Conservation (phyloP, 306 rosid genomes). For the Inga laurina region DNA sequence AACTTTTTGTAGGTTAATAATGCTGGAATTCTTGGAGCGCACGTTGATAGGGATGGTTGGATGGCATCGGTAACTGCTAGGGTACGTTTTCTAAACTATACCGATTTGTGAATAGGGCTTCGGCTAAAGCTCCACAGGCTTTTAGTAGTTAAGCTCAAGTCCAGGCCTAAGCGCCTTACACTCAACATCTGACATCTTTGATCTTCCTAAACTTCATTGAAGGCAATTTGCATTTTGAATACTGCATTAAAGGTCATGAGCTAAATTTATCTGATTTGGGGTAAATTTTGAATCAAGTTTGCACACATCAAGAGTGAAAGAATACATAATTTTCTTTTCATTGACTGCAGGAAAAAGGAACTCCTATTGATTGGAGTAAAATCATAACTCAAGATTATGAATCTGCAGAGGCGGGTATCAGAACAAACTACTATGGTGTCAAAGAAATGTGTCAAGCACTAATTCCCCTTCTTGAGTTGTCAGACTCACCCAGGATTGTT, state of each 20-base stretch:
- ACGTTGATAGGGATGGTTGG: constrained; percentile 19
- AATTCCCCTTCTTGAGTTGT: constrained; percentile 51
- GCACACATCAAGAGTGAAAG: not conserved
- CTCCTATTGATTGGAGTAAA: constrained; percentile 17
- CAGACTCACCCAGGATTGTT: constrained; percentile 55
- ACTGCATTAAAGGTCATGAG: not conserved
- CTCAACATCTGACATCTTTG: not conserved
- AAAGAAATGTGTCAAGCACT: constrained; percentile 46
- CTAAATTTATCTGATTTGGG: not conserved
- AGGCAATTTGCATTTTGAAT: not conserved
- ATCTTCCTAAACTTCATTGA: not conserved
- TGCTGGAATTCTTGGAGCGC: constrained; percentile 34
- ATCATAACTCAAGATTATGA: constrained; percentile 1
- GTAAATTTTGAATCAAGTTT: not conserved
- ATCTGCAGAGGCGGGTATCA: constrained; percentile 34
- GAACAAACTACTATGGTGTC: constrained; percentile 52
- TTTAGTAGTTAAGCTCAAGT: not conserved
- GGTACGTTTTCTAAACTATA: not conserved
- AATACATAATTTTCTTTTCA: not conserved
- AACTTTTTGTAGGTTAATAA: constrained; percentile 38
- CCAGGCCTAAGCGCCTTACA: not conserved
- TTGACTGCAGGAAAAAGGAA: constrained; percentile 13
- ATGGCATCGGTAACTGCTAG: not conserved
- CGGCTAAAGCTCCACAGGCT: not conserved
- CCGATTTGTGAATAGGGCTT: not conserved